Conservation (phyloP, 2,329 filamentous ascomycete species). For the Penicillium olsonii region DNA sequence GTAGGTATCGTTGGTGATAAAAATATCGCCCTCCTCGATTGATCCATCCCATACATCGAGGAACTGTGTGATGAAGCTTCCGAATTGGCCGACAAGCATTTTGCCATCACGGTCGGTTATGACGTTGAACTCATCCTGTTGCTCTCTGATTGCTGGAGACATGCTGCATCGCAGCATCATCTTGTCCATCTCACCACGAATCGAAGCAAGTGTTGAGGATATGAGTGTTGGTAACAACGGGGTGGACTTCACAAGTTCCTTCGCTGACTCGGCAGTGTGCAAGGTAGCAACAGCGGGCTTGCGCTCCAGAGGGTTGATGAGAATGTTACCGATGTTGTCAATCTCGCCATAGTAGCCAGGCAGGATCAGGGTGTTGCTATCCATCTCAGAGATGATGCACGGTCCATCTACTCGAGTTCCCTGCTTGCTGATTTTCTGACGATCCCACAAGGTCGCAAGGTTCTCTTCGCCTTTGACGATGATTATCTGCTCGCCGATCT, state of each 20-base stretch:
- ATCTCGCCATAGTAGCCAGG: constrained; percentile 51
- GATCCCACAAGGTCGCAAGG: constrained; percentile 49
- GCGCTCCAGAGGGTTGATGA: constrained; percentile 46
- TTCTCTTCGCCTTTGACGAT: constrained; percentile 43
- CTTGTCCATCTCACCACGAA: constrained; percentile 53
- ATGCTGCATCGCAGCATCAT: constrained; percentile 55
- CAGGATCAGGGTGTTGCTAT: constrained; percentile 54
- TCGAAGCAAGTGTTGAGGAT: constrained; percentile 48
- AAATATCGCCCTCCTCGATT: constrained; percentile 53
- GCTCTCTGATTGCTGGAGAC: constrained; percentile 54
- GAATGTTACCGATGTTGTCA: constrained; percentile 52
- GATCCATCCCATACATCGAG: constrained; percentile 50
- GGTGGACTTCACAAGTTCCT: constrained; percentile 39
- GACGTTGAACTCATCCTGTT: constrained; percentile 57
- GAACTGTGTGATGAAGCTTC: constrained; percentile 53
- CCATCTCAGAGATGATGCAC: constrained; percentile 53
- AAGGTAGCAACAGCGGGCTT: constrained; percentile 25
- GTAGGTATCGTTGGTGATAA: constrained; percentile 55
- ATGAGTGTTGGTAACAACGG: constrained; percentile 50
- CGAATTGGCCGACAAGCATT: constrained; percentile 56
- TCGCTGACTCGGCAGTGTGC: constrained; percentile 41
- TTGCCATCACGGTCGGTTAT: constrained; percentile 51
- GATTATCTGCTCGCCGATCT: constrained; percentile 43
- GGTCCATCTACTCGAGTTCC: constrained; percentile 47
- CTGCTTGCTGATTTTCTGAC: constrained; percentile 42